Evolutionary conservation across 139 green algal genomes (phyloP).

Genomic region (Closterium sp.): DNA sequence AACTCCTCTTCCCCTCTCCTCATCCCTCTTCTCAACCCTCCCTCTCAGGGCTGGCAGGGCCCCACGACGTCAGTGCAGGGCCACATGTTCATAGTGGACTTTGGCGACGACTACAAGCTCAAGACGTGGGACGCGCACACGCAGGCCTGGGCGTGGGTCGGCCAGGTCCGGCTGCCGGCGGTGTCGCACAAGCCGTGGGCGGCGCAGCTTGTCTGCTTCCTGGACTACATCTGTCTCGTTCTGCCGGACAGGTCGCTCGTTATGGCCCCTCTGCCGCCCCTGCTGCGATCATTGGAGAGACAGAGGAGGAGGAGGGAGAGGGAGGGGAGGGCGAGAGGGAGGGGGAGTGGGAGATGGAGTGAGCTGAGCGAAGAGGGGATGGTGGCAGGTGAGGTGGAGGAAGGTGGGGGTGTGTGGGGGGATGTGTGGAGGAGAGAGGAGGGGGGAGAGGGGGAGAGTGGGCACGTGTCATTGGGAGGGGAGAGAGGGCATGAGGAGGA

Average conservation of each 20-base stretch:
- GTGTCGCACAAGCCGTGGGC: conserved; percentile 33
- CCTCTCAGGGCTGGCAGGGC: conserved; percentile 26
- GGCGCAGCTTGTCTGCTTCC: conserved; percentile 27
- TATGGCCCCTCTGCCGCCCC: conserved; percentile 2
- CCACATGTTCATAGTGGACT: conserved; percentile 35
- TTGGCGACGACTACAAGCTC: conserved; percentile 6
- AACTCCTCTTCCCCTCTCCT: background rate
- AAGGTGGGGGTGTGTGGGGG: background rate
- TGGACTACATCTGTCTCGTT: conserved; percentile 24
- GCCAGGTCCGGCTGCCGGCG: conserved; percentile 16
- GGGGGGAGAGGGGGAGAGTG: background rate
- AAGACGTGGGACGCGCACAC: conserved; percentile 12
- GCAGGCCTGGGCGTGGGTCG: conserved; percentile 8
- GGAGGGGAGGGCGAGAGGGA: background rate
- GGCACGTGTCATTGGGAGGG: background rate
- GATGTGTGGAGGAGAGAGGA: background rate
- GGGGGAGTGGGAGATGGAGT: too few species aligned
- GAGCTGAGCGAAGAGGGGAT: background rate
- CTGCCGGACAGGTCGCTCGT: conserved; percentile 12
- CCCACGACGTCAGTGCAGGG: conserved; percentile 22
- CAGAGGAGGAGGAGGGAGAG: background rate
- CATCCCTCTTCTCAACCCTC: background rate
- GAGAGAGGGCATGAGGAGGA: background rate
- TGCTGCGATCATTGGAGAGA: background rate
- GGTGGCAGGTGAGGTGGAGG: background rate